Base-by-base conservation (phyloP, 2,329 filamentous ascomycete species). In the Cladophialophora chaetospira region DNA sequence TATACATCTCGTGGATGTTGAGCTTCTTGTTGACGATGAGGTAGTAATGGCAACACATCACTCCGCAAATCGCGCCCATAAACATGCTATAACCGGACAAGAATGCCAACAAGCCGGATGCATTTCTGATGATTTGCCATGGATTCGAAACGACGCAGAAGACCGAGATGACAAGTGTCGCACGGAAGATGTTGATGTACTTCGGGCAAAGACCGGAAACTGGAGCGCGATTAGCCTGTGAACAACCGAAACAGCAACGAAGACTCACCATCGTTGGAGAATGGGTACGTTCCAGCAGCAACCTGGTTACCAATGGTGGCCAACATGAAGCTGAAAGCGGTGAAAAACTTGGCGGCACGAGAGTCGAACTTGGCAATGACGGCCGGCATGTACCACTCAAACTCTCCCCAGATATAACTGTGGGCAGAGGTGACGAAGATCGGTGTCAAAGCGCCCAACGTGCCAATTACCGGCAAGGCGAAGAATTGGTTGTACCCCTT, bases 141-240 rank as follows among this genome's bases (percentile, higher is more conserved):
- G 64, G 68, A 43, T 67, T 70, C 69, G 3, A 73, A 54, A 77
- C 60, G 70, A 29, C 75, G 57, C 53, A 74, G 31, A 67, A 44
- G 0, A 77, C 60, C 1, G 75, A 73, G 50, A 72, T 74, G n/a
- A 82, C 62, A 2, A 81, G 63, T 21, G 75, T 88, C 53, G 91
- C 91, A 9, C 92, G 87, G 52, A 91, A 86, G 66, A 96, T 96
- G 66, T 87, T 92, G 69, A 96, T 77, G 72, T 83, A 95, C 15
- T 88, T 85, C 0, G 91, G 91, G 2, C 92, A 75, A 9, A 95
- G 78, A 0, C 89, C 89, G 1, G 89, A 89, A 82, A 95, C 81
- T 51, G 9, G 23, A 13, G 26, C 36, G 21, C 10, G 5, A 36
- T 51, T 29, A 51, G 48, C 36, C 3, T 29, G 25, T 19, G 36